Evolutionary conservation across 495 filamentous ascomycete species (phyloP).

Genomic region (Neurospora intermedia): DNA sequence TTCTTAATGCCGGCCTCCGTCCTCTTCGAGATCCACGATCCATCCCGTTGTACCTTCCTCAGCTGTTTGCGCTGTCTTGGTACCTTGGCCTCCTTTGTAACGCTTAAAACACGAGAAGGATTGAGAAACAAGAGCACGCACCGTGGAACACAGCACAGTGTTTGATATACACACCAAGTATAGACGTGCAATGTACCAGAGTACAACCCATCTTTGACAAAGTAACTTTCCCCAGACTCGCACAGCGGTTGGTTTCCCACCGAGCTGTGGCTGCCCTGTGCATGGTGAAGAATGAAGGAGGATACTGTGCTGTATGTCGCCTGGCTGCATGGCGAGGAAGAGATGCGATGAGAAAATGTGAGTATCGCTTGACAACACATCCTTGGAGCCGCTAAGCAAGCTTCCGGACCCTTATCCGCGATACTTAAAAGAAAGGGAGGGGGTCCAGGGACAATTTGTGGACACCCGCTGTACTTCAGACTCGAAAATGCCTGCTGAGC

Average conservation of each 20-base stretch:
- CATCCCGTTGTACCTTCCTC: not conserved
- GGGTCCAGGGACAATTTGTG: not conserved
- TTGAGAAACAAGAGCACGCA: not conserved
- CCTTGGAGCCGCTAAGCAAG: not conserved
- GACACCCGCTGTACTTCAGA: not conserved
- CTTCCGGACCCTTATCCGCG: not conserved
- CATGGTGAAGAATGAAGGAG: not conserved
- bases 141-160: not conserved
- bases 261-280: not conserved
- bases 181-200: not conserved
- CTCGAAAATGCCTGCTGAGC: not conserved
- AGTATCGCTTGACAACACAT: not conserved
- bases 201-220: not conserved
- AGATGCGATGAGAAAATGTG: not conserved
- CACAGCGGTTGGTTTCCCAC: not conserved
- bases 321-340: not conserved
- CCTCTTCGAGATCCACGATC: not conserved
- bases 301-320: not conserved
- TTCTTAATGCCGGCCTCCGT: not conserved
- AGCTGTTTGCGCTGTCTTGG: not conserved
- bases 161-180: not conserved
- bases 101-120: not conserved
- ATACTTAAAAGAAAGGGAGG: not conserved
- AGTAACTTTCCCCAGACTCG: not conserved
- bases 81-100: not conserved